Conservation (phyloP, 2,329 filamentous ascomycete genomes). For the Septoria linicola region DNA sequence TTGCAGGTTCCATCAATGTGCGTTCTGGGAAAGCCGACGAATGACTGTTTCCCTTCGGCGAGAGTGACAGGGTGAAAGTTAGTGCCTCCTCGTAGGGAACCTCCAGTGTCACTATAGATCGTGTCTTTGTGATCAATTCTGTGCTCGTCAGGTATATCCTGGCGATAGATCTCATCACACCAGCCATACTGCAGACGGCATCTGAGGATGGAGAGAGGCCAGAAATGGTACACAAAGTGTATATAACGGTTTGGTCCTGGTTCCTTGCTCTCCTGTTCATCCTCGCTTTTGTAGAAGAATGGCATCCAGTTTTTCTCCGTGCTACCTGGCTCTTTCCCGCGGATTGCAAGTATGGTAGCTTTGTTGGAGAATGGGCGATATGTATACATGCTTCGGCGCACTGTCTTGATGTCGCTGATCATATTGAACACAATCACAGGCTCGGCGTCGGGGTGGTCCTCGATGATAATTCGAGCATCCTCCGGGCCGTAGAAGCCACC, state of each 20-base stretch:
- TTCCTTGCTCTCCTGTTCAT: not conserved
- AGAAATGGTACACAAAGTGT: not conserved
- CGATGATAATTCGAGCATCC: conserved; percentile 31
- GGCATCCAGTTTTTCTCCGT: conserved; percentile 5
- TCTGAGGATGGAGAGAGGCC: conserved; percentile 1
- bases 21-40: not conserved
- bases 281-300: conserved; percentile 1
- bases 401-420: conserved; percentile 17
- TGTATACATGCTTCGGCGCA: not conserved
- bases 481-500: conserved; percentile 28
- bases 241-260: not conserved
- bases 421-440: conserved; percentile 35
- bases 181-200: not conserved
- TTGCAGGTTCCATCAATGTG: not conserved
- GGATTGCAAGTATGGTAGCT: not conserved
- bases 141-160: not conserved
- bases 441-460: conserved; percentile 31
- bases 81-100: not conserved
- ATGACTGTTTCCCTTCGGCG: not conserved
- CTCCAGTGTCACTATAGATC: not conserved
- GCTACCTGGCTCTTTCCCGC: not conserved
- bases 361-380: not conserved
- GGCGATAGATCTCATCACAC: not conserved
- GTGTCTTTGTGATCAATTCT: not conserved
- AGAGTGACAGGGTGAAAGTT: not conserved